These are phyloP conservation scores for Colletotrichum spaethianum DNA, from an alignment of 2,329 filamentous ascomycete species.

Conservation along the genomic window DNA sequence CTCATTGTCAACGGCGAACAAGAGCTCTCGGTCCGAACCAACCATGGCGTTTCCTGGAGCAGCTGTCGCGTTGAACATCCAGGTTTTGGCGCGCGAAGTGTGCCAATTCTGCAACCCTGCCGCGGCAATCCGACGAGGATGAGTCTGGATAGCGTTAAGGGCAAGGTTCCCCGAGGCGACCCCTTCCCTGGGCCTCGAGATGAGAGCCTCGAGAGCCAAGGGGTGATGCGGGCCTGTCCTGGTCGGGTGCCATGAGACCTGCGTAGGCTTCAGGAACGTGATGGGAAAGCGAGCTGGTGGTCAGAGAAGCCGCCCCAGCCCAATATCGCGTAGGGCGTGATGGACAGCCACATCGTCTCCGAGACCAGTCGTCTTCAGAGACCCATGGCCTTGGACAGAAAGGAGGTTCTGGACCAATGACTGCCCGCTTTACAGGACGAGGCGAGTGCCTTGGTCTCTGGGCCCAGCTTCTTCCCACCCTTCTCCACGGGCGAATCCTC, in stretches of 20 bases:
- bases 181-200: slow-evolving; percentile 26
- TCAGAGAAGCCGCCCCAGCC: slow-evolving; percentile 18
- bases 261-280: slow-evolving; percentile 28
- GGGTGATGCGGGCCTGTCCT: slow-evolving; percentile 23
- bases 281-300: slow-evolving; percentile 21
- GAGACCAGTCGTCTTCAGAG: slow-evolving; percentile 9
- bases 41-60: slow-evolving; percentile 1
- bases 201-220: slow-evolving; percentile 24
- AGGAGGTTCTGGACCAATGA: slow-evolving; percentile 36
- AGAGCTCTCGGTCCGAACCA: slow-evolving; percentile 15
- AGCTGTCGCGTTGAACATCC: slow-evolving; percentile 9
- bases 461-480: slow-evolving; percentile 16
- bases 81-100: slow-evolving; percentile 14
- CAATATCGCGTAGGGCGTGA: slow-evolving; percentile 25
- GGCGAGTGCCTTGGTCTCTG: slow-evolving; percentile 31
- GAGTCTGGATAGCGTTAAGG: slow-evolving; percentile 1
- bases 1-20: not conserved
- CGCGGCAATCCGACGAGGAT: slow-evolving; percentile 21
- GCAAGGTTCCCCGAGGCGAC: slow-evolving; percentile 29
- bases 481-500: slow-evolving; percentile 28
- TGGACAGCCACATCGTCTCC: slow-evolving; percentile 24
- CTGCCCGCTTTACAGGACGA: slow-evolving; percentile 29
- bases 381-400: slow-evolving; percentile 24
- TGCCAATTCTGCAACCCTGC: slow-evolving; percentile 17
- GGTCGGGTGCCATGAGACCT: slow-evolving; percentile 14